Percentiles rank a stretch among this genome's conserved stretches.
phyloP scores from a whole-genome alignment of 192 early-diverging fungal species.

The Dissophora globulifera region DNA sequence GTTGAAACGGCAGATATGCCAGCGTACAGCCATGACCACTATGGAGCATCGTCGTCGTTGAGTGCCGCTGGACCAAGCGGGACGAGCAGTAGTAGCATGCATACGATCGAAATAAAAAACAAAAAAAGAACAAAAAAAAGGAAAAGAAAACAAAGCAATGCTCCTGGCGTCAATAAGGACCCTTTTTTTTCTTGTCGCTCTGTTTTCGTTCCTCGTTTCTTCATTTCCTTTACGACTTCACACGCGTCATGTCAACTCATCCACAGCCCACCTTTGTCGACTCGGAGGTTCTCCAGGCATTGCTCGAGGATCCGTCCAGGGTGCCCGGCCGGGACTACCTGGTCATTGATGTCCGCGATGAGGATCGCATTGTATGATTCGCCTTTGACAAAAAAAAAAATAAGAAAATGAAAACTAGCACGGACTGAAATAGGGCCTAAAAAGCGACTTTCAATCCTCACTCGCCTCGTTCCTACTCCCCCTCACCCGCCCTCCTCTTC shows the following conservation, averaged over 20 bases:
- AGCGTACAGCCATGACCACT: conserved; percentile 14
- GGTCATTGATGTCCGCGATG: conserved; percentile 79
- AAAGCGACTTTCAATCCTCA: too few species aligned
- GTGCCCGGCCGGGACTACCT: conserved; percentile 74
- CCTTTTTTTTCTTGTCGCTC: too few species aligned
- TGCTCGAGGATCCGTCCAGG: conserved; percentile 68
- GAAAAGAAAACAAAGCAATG: too few species aligned
- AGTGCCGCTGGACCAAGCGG: conserved; percentile 36
- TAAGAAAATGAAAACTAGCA: too few species aligned
- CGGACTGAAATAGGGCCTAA: too few species aligned
- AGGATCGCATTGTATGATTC: conserved; percentile 61
- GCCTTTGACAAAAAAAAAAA: conserved; percentile 1
- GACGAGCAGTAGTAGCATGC: conserved; percentile 9
- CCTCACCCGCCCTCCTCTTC: neutral
- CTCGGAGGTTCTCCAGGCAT: conserved; percentile 57
- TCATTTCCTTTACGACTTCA: too few species aligned
- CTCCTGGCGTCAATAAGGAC: too few species aligned
- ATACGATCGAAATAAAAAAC: neutral
- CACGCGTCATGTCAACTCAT: conserved; percentile 26
- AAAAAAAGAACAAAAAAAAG: conserved; percentile 3
- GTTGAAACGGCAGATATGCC: conserved; percentile 28
- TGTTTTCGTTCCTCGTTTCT: too few species aligned
- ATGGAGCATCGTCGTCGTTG: too few species aligned
- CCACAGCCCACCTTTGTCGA: conserved; percentile 52
- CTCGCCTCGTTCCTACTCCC: too few species aligned